Evolutionary conservation across 1,284 basidiomycete genomes (phyloP), one percentile per base, ranked within the genome.

Genomic region (Tylopilus sp.): DNA sequence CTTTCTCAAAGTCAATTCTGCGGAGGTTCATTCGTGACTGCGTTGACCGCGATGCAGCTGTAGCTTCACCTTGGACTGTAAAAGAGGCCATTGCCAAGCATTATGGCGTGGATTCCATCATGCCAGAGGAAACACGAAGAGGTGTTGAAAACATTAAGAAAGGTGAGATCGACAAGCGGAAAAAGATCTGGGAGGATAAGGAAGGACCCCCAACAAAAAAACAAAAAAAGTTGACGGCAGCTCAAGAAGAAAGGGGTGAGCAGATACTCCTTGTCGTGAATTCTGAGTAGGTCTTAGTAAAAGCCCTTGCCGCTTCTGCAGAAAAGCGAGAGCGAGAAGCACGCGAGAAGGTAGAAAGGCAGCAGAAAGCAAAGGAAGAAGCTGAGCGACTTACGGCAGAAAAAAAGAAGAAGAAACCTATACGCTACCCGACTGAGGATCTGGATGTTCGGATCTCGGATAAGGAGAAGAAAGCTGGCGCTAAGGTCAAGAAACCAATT

Each of bases 11-110:
- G 68, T 93, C 94, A 14, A 95, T 98, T 60, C 79, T 99, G 28
- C 91, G 94, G 57, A 88, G 94, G 34, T 98, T 95, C 71, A 88
- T 99, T 46, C 87, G 91, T 54, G 95, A 98, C 64, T 94, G 91
- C 63, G 85, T 98, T 4, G 82, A 88, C 59, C 85, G 95, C 43
- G 93, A 95, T 54, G 78, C 93, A 12, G 88, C 91, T 17, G 86
- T 95, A 34, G 93, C 90, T 30, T 91, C 91, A 0, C 94, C 95
- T 3, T 99, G 95, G 95, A 84, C 85, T 2, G 93, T 98, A 33
- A 96, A 97, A 66, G 80, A 83, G 5, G 72, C 77, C 11, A 86
- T 98, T 47, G 94, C 93, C 0, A 74, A 78, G 55, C 82, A 84
- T 47, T 96, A 92, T 68, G 86, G 85, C 7, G 84, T 99, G 18